A percentile compares a stretch with the other conserved stretches of the same genome.
Conservation (phyloP, 2,329 filamentous ascomycete species). For the Arachnomyces sp. region DNA sequence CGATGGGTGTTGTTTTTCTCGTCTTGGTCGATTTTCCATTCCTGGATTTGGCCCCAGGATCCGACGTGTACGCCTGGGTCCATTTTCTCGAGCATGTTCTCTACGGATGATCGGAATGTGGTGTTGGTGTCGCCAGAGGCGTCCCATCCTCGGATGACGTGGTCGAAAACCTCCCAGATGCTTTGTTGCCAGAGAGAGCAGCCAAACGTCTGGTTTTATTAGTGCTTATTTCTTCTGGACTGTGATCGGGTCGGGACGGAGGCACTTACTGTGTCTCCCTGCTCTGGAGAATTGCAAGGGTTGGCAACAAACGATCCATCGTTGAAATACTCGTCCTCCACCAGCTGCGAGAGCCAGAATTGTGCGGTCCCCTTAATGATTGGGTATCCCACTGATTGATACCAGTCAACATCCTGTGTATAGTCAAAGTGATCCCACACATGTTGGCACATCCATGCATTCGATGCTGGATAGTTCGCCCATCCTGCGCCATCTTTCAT, state of each 20-base stretch:
- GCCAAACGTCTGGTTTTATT: slow-evolving; percentile 14
- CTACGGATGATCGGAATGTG: slow-evolving; percentile 7
- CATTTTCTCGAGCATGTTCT: slow-evolving; percentile 7
- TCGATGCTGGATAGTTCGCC: slow-evolving; percentile 31
- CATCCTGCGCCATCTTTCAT: slow-evolving; percentile 39
- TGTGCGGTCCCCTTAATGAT: slow-evolving; percentile 45
- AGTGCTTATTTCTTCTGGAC: too few relatives aligned
- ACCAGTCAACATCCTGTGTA: slow-evolving; percentile 41
- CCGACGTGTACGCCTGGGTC: slow-evolving; percentile 31
- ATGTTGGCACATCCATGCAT: slow-evolving; percentile 54
- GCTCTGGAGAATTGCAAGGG: slow-evolving; percentile 52
- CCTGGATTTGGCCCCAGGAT: slow-evolving; percentile 38
- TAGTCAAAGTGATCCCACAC: slow-evolving; percentile 52
- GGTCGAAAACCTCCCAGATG: slow-evolving; percentile 34
- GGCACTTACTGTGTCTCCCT: slow-evolving; percentile 35
- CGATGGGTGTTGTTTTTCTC: slow-evolving; percentile 40
- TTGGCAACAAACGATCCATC: slow-evolving; percentile 49
- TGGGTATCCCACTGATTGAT: slow-evolving; percentile 40
- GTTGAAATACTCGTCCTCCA: slow-evolving; percentile 41
- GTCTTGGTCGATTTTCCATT: slow-evolving; percentile 43
- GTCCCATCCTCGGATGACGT: slow-evolving; percentile 27
- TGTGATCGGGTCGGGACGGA: too few relatives aligned
- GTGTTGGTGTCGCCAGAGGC: slow-evolving; percentile 23
- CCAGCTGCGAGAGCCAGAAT: slow-evolving; percentile 51
- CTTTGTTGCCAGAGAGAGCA: slow-evolving; percentile 21